Percentiles rank a stretch among this genome's conserved stretches.
phyloP scores from a whole-genome alignment of 805 yeast genomes.

The Candida ortonii region DNA sequence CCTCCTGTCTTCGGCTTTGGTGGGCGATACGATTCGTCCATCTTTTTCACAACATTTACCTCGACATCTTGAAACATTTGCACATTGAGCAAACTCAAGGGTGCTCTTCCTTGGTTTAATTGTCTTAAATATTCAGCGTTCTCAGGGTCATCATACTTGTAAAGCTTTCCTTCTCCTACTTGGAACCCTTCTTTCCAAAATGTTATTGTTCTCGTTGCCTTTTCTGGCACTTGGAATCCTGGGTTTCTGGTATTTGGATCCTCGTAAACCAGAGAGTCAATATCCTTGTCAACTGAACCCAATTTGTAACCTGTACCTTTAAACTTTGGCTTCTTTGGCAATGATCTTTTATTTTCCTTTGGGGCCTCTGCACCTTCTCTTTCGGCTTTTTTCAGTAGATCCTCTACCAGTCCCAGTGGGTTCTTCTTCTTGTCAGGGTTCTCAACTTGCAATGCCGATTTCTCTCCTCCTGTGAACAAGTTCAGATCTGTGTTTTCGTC shows the following conservation, averaged over 20 bases:
- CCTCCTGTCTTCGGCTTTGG: constrained; percentile 52
- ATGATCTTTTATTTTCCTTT: constrained; percentile 26
- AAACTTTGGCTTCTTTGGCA: constrained; percentile 34
- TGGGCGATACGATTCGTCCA: constrained; percentile 73
- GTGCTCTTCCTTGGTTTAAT: constrained; percentile 87
- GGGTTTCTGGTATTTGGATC: constrained; percentile 29
- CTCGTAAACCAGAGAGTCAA: constrained; percentile 28
- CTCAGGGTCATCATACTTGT: constrained; percentile 88
- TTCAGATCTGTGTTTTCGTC: constrained; percentile 36
- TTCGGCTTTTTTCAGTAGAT: constrained; percentile 65
- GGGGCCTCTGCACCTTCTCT: constrained; percentile 53
- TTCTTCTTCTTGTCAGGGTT: constrained; percentile 50
- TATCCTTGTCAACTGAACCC: constrained; percentile 45
- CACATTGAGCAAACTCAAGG: constrained; percentile 76
- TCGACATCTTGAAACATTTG: constrained; percentile 91
- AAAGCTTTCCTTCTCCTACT: constrained; percentile 86
- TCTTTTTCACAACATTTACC: constrained; percentile 75
- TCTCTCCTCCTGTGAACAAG: constrained; percentile 61
- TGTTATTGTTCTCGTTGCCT: constrained; percentile 76
- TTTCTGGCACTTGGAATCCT: constrained; percentile 31
- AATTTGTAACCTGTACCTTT: constrained; percentile 52
- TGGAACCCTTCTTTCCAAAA: constrained; percentile 97
- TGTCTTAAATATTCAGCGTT: constrained; percentile 76
- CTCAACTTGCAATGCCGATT: constrained; percentile 76
- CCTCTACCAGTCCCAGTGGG: constrained; percentile 46